A percentile compares a stretch with the other conserved stretches of the same genome.
phyloP scores from a whole-genome alignment of 306 rosid species.

The Fragaria nilgerrensis region DNA sequence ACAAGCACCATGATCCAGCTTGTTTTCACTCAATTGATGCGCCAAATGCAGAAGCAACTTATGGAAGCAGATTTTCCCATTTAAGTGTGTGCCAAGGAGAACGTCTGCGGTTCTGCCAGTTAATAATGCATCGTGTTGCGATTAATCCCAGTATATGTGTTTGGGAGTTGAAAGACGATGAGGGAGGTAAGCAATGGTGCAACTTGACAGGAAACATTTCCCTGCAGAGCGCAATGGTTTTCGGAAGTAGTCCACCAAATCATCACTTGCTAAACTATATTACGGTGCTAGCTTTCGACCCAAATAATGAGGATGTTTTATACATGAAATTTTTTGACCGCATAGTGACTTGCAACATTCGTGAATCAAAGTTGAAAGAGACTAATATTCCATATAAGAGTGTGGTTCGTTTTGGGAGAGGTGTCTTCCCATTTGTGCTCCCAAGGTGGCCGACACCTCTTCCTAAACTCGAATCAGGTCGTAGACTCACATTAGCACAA shows the following conservation, averaged over 20 bases:
- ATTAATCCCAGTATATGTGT: neutral
- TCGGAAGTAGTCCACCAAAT: neutral
- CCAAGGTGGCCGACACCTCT: neutral
- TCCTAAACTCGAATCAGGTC: neutral
- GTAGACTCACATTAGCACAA: too few relatives aligned
- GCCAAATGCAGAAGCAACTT: too few relatives aligned
- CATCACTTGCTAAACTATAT: too few relatives aligned
- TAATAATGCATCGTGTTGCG: neutral
- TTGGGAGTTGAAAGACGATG: neutral
- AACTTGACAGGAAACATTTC: neutral
- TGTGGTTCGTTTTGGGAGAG: neutral
- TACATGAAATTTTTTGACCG: neutral
- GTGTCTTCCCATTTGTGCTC: neutral
- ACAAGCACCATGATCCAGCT: too few relatives aligned
- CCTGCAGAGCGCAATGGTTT: neutral
- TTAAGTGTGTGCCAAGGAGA: neutral
- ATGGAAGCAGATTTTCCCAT: too few relatives aligned
- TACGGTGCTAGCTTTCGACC: neutral
- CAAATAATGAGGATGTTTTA: slow-evolving; percentile 6
- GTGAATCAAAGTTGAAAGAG: neutral
- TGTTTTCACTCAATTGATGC: too few relatives aligned
- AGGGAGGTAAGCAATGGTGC: neutral
- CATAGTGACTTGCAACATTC: neutral
- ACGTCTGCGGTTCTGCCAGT: neutral
- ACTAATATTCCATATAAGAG: neutral